Evolutionary conservation across 768 basidiomycete species (phyloP), one percentile per base, ranked within the genome.

Genomic region (Omphalotus guepiniiformis): DNA sequence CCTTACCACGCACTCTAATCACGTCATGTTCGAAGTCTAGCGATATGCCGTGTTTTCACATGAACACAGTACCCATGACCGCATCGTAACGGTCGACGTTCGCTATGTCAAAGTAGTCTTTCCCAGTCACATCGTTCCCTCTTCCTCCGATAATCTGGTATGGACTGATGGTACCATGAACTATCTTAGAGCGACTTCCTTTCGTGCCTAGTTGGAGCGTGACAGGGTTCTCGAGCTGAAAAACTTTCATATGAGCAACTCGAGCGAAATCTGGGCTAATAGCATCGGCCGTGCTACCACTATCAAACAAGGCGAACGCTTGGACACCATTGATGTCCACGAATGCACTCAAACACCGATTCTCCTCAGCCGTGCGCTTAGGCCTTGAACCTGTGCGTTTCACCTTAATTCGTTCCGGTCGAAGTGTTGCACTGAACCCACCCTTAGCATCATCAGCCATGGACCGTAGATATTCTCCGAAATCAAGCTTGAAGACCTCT

Each of bases 51-150:
- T 58, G 50, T 40, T 53, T 44, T 13, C 30, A 41, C 35, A 59
- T 43, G 43, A 58, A 63, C 4, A 55, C 53, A 2, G 53, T 57
- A 0, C 62, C 62, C 18, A 64, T 25, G 15, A 64, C 52, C 8
- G 43, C 43, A 36, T 63, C 58, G 41, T 61, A 64, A 7, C 37
- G 32, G 36, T 61, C 58, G 9, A 64, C 42, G 47, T 64, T 64
- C 2, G 43, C 45, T 12, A 64, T 49, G 45, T 64, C 56, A 18
- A 61, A 49, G 27, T 59, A 56, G 9, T 46, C 51, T 16, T 51
- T 47, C 15, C 25, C 40, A 4, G 15, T 22, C 4, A 39, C 21
- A 39, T 22, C n/a, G n/a, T n/a, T n/a, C n/a, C n/a, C n/a, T n/a
- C n/a, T n/a, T n/a, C n/a, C n/a, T n/a, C 38, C 21, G 21, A n/a